Evolutionary conservation across 108 stramenopile species (phyloP).

Genomic region (Ochromonas danica): DNA sequence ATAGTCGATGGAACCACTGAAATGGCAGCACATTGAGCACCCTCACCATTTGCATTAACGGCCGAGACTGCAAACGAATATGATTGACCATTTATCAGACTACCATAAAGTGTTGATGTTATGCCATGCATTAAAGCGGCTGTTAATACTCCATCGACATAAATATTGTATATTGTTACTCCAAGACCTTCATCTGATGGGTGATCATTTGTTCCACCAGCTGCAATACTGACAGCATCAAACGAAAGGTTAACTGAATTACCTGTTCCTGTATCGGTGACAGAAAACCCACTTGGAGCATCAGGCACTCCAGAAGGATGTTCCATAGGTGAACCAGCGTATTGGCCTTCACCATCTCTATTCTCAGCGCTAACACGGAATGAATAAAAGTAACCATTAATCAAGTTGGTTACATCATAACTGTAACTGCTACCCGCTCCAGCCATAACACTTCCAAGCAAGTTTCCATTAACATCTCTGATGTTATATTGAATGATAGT

Average conservation of each 20-base stretch:
- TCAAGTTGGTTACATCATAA: background rate
- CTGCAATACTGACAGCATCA: background rate
- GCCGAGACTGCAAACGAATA: too few species aligned
- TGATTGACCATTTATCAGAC: too few species aligned
- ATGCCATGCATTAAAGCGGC: too few species aligned
- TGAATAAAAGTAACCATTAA: background rate
- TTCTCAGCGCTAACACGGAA: background rate
- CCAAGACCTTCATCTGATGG: background rate
- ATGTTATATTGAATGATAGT: background rate
- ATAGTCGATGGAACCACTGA: too few species aligned
- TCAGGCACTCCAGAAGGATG: background rate
- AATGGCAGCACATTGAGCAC: too few species aligned
- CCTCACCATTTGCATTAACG: too few species aligned
- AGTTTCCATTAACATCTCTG: background rate
- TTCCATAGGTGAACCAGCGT: background rate
- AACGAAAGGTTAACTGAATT: background rate
- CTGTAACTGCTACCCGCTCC: too few species aligned
- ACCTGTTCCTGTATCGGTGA: background rate
- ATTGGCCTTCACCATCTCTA: background rate
- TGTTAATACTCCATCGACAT: background rate
- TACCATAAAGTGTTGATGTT: too few species aligned
- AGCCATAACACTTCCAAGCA: background rate
- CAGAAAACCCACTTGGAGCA: background rate
- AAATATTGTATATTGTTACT: background rate
- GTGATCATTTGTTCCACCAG: background rate